These are phyloP conservation scores for Komagataella kurtzmanii DNA, from an alignment of 805 yeast species.

Conservation along the genomic window DNA sequence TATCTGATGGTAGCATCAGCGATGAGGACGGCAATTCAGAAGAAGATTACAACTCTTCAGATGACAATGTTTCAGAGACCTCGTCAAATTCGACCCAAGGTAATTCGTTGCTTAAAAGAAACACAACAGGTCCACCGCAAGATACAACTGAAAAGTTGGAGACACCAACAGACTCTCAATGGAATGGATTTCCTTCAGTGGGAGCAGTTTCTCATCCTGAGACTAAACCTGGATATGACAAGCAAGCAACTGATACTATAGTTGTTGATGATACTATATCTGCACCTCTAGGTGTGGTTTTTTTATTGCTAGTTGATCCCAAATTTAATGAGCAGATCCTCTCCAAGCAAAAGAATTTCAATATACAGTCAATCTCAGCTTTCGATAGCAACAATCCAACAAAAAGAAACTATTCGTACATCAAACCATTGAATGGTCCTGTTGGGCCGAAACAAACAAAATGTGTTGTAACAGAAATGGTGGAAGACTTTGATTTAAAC, in stretches of 20 bases:
- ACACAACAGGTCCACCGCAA: slow-evolving; percentile 17
- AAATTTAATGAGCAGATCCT: slow-evolving; percentile 29
- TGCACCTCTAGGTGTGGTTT: slow-evolving; percentile 58
- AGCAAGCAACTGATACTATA: slow-evolving; percentile 36
- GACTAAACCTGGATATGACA: slow-evolving; percentile 25
- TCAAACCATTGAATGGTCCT: slow-evolving; percentile 51
- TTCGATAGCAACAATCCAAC: slow-evolving; percentile 15
- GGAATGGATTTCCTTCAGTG: slow-evolving; percentile 10
- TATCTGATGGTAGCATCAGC: not conserved
- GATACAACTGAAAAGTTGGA: slow-evolving; percentile 9
- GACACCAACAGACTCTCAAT: not conserved
- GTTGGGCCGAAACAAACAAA: slow-evolving; percentile 70
- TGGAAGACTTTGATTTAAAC: slow-evolving; percentile 38
- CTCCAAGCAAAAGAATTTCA: slow-evolving; percentile 49
- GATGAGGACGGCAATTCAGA: not conserved
- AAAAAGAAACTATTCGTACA: slow-evolving; percentile 39
- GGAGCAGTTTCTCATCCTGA: slow-evolving; percentile 24
- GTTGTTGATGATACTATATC: slow-evolving; percentile 37
- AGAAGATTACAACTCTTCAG: not conserved
- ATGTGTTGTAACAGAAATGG: slow-evolving; percentile 48
- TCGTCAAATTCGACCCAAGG: slow-evolving; percentile 3
- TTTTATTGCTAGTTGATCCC: slow-evolving; percentile 40
- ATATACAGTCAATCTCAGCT: slow-evolving; percentile 35
- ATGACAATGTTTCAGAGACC: slow-evolving; percentile 5
- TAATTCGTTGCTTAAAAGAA: slow-evolving; percentile 14